phyloP scores from a whole-genome alignment of 306 rosid genomes.

The Cucurbita moschata region DNA sequence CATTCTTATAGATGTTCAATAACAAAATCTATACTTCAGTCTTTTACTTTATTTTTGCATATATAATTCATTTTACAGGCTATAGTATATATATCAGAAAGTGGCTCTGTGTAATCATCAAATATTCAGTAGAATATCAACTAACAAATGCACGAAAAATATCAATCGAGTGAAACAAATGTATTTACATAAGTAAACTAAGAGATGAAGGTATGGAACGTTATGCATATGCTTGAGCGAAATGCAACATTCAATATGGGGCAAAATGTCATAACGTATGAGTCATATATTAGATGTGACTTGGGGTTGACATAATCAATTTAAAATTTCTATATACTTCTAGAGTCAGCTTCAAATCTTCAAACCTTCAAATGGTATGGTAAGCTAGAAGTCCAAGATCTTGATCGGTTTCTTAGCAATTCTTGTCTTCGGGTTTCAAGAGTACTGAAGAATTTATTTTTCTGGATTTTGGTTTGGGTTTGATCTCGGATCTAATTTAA shows the following conservation, averaged over 20 bases:
- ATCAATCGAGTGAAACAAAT: neutral
- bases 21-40: neutral
- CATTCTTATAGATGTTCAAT: neutral
- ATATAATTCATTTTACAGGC: neutral
- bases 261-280: neutral
- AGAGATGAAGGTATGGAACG: neutral
- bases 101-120: neutral
- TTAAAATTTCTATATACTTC: neutral
- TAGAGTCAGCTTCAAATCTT: neutral
- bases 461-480: neutral
- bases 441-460: neutral
- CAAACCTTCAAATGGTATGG: neutral
- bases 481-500: neutral
- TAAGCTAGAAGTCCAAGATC: neutral
- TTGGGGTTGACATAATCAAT: neutral
- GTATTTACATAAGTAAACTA: neutral
- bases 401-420: neutral
- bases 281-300: no score
- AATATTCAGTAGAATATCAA: neutral
- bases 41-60: neutral
- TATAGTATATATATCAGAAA: neutral
- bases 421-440: neutral
- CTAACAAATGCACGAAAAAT: neutral
- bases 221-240: neutral
- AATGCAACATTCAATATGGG: neutral